A percentile compares a stretch with the other conserved stretches of the same genome.
phyloP scores from a whole-genome alignment of 495 filamentous ascomycete genomes.

The Podospora australis region DNA sequence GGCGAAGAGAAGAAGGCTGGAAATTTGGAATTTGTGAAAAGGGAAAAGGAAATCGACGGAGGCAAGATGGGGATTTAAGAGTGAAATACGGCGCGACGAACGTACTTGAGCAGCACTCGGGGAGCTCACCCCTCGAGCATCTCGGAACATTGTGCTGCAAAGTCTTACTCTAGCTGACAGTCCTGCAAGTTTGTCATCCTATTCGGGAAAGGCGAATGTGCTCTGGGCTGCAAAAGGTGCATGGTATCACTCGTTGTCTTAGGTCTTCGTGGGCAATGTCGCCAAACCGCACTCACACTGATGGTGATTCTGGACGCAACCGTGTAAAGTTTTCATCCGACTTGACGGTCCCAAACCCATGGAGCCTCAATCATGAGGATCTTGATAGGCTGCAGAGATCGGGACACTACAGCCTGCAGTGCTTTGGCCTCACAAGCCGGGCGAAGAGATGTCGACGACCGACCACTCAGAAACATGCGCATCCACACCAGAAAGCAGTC shows the following conservation, averaged over 20 bases:
- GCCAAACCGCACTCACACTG: not conserved
- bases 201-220: conserved; percentile 18
- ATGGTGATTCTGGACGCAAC: not conserved
- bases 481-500: too few species aligned
- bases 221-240: conserved; percentile 19
- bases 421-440: conserved; percentile 19
- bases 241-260: conserved; percentile 19
- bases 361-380: conserved; percentile 16
- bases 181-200: conserved; percentile 11
- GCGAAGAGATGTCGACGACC: conserved; percentile 19
- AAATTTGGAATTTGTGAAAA: not conserved
- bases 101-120: not conserved
- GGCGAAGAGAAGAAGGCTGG: not conserved
- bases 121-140: conserved; percentile 6
- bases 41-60: conserved; percentile 2
- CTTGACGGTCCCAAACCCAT: conserved; percentile 6
- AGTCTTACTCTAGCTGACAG: conserved; percentile 1
- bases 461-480: too few species aligned
- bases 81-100: conserved; percentile 11
- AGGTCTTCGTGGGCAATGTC: not conserved
- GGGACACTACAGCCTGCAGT: conserved; percentile 12
- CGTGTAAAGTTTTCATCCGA: not conserved
- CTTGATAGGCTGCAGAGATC: conserved; percentile 14
- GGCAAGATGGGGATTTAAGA: conserved; percentile 3
- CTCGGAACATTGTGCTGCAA: conserved; percentile 1